phyloP scores from a whole-genome alignment of 208 protist genomes.

The Trichomonas vaginalis region DNA sequence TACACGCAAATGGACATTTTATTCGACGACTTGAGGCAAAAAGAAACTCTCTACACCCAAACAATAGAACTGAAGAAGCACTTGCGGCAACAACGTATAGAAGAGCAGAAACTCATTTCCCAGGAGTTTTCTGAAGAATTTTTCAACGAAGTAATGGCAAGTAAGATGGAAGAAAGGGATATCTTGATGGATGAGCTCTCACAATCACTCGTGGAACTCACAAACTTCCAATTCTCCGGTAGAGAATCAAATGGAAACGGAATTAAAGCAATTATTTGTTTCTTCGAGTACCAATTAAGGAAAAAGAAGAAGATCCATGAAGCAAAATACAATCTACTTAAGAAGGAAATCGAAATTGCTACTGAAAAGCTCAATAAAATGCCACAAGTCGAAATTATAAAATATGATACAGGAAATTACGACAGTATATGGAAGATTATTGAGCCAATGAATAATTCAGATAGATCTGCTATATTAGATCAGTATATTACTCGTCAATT shows the following conservation, averaged over 20 bases:
- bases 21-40: background rate
- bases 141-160: background rate
- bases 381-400: background rate
- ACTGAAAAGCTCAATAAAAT: background rate
- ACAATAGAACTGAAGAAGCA: background rate
- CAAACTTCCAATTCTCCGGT: background rate
- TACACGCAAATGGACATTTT: background rate
- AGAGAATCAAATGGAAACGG: background rate
- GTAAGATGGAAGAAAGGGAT: background rate
- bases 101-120: background rate
- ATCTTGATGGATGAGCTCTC: background rate
- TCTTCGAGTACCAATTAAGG: background rate
- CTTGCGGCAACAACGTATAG: background rate
- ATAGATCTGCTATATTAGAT: background rate
- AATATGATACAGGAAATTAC: background rate
- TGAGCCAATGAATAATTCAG: background rate
- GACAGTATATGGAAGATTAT: background rate
- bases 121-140: background rate
- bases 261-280: background rate
- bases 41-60: background rate
- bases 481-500: background rate
- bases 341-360: background rate
- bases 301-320: background rate
- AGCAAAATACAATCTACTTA: background rate
- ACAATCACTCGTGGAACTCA: background rate